Base-by-base conservation (phyloP, 1,284 basidiomycete genomes). In the Irpex sp. region DNA sequence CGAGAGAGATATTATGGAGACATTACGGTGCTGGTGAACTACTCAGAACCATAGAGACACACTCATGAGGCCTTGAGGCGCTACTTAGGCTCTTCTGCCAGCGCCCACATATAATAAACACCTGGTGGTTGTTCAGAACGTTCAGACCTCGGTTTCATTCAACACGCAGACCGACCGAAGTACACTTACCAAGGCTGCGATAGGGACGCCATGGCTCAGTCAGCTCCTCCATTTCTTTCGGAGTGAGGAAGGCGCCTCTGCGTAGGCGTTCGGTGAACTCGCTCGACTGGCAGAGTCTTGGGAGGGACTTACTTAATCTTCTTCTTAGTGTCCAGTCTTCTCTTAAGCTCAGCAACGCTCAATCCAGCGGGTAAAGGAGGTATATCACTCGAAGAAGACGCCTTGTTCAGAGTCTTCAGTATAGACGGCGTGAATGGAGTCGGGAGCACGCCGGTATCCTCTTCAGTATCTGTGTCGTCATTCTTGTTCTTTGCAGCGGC, bases 131-230 rank as follows among this genome's bases (percentile, higher is more conserved):
- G 52, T 17, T 34, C 15, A 44, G 31, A 26, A 4, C 54, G 52
- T 17, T 34, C 15, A 44, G 31, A 26, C 13, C 54, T 36, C 31
- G 9, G 19, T 21, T n/a, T 31, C 26, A n/a, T 58, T 49, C 48
- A 57, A 40, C n/a, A 34, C 51, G 15, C 38, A 55, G 40, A 21
- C 48, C 34, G 47, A 57, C 7, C 40, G 40, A 47, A 47, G 40
- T 13, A 17, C 13, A 75, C 82, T 59, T 69, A 89, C 90, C 92
- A 38, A 94, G 66, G 68, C 88, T 91, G 64, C 92, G 79, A 72
- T 92, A 96, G 1, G 94, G 94, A 69, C 80, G 82, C 93, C 93
- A 96, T 15, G 77, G 71, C 57, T 85, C 83, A 2, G 93, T 93
- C 61, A 96, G 76, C 31, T 82, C 84, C 67, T 90, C 86, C 93